phyloP scores from a whole-genome alignment of 108 stramenopile species.

The Licmophora abbreviata region DNA sequence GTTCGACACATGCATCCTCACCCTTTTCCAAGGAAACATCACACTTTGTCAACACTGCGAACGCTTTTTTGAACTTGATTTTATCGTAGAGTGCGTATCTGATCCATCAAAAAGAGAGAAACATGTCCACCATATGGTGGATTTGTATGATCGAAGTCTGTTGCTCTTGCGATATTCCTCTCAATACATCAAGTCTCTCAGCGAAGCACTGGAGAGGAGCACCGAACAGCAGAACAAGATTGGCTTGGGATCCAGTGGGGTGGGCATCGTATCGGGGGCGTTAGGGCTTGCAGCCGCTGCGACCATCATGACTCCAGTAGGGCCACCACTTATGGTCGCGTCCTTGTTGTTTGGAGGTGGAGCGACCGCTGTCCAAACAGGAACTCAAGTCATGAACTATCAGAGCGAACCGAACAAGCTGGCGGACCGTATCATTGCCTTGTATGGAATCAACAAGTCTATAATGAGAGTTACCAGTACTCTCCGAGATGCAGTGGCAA shows the following conservation, averaged over 20 bases:
- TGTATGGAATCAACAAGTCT: conserved; percentile 39
- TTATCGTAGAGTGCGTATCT: conserved; percentile 19
- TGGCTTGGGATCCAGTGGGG: conserved; percentile 34
- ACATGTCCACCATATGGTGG: conserved; percentile 45
- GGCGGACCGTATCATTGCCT: conserved; percentile 52
- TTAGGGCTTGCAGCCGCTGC: conserved; percentile 56
- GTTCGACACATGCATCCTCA: conserved; percentile 28
- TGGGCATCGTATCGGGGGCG: conserved; percentile 52
- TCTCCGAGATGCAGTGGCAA: conserved; percentile 19
- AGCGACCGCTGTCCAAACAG: conserved; percentile 51
- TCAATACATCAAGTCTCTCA: conserved; percentile 45
- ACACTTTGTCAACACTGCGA: conserved; percentile 47
- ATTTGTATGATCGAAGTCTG: conserved; percentile 57
- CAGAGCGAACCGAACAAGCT: conserved; percentile 55
- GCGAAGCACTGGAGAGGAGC: conserved; percentile 26
- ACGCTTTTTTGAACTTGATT: conserved; percentile 43
- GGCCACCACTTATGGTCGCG: conserved; percentile 59
- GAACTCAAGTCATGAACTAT: conserved; percentile 45
- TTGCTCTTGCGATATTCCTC: conserved; percentile 40
- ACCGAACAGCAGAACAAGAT: conserved; percentile 42
- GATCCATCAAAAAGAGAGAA: conserved; percentile 12
- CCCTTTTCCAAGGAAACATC: conserved; percentile 36
- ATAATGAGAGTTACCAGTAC: conserved; percentile 33
- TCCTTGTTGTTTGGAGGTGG: conserved; percentile 59
- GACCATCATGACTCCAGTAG: conserved; percentile 56